Evolutionary conservation across 176 grass and related monocot genomes (phyloP).

Genomic region (Rhynchospora pubera): DNA sequence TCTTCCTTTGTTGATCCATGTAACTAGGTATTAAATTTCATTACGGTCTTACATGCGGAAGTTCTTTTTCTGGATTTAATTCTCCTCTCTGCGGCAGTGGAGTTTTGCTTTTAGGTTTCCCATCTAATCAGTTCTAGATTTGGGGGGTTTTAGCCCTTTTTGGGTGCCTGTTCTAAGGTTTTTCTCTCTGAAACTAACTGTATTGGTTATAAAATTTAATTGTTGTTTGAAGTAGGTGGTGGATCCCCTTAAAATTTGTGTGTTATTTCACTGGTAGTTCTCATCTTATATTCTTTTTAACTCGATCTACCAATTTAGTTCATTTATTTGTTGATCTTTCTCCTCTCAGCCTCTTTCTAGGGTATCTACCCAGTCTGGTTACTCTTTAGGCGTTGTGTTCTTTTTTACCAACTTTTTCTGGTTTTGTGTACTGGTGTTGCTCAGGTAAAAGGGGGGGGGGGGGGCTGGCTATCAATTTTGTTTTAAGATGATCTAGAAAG

Average conservation of each 20-base stretch:
- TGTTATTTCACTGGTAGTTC: background rate
- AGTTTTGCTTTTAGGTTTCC: background rate
- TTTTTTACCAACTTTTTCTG: background rate
- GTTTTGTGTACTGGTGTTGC: background rate
- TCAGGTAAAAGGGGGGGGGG: background rate
- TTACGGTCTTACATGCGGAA: background rate
- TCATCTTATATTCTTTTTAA: background rate
- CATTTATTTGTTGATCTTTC: background rate
- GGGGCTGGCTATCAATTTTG: background rate
- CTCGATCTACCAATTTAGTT: constrained; percentile 5
- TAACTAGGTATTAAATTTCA: background rate
- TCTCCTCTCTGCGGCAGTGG: background rate
- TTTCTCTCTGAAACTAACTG: background rate
- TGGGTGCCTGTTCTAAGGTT: background rate
- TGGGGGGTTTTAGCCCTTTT: background rate
- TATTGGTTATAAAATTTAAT: background rate
- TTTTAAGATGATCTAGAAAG: background rate
- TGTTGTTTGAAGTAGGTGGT: background rate
- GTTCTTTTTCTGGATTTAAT: background rate
- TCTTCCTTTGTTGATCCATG: background rate
- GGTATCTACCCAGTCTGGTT: background rate
- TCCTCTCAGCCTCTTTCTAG: background rate
- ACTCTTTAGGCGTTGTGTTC: background rate
- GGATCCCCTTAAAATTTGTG: background rate
- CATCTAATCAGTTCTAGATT: background rate